Evolutionary conservation across 352 stramenopile species (phyloP), one percentile per base, ranked within the genome.

Genomic region (Phytophthora multivora): DNA sequence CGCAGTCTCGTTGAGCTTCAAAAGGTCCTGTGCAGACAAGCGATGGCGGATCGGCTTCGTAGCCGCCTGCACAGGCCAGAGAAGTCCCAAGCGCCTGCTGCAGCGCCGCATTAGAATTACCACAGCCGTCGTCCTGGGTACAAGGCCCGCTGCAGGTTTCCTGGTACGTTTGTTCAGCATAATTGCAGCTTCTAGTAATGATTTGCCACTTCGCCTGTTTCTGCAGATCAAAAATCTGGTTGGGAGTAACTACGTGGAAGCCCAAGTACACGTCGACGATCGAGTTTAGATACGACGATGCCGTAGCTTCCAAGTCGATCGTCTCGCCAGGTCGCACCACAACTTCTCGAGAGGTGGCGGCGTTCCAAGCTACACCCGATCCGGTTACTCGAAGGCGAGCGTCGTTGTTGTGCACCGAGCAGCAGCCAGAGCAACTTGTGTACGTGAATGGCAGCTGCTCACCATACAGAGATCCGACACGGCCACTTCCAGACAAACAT

Each of bases 171-270:
- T 54, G 54, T 41, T 91, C 73, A 2, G 47, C 30, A 50, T 85
- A 88, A 23, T 78, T 36, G 35, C 85, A 93, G 46, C 57, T 66
- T 42, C 85, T 77, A 18, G 85, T 93, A 51, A 75, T 53, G 11
- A 93, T 83, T 42, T 58, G 77, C 85, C 85, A 93, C 49, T 75
- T 63, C 3, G 80, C 69, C 28, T 69, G 69, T 21, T 33, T 59
- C 3, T 68, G 60, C 12, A 93, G 68, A 39, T 91, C 72, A 0
- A 91, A 9, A 50, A 91, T 77, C n/a, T 81, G 76, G 59, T 91
- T 93, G 3, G 80, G 55, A 0, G 82, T 90, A 30, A 90, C 69
- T 12, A 90, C 66, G 40, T 93, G 85, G 59, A 93, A 93, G 19
- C 63, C 80, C 4, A 93, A 4, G 59, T 86, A 89, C 5, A 91